A percentile compares a stretch with the other conserved stretches of the same genome.
These are phyloP conservation scores for Withania somnifera DNA, from an alignment of 305 asterid species.

Conservation along the genomic window DNA sequence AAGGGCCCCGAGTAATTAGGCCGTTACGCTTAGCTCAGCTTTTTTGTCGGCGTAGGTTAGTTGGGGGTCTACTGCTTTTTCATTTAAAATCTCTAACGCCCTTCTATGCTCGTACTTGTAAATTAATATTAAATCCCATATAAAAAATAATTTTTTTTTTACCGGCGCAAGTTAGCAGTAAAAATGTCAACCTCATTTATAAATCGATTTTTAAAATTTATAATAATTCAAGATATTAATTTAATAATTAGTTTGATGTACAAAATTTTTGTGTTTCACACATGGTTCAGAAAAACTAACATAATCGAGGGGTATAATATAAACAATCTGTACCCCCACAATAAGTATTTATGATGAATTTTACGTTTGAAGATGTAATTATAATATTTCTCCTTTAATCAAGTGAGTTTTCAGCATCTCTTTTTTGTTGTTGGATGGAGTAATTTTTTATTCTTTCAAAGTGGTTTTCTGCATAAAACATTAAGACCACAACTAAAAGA, in stretches of 20 bases:
- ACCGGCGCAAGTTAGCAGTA: neutral
- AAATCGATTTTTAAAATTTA: neutral
- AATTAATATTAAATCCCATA: neutral
- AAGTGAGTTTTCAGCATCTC: no score
- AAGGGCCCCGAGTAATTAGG: constrained; percentile 43
- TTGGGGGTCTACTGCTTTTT: neutral
- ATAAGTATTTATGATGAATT: no score
- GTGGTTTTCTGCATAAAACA: no score
- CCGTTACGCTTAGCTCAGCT: constrained; percentile 41
- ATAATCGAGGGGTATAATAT: no score
- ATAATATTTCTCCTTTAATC: no score
- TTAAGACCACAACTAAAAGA: no score
- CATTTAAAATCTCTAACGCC: constrained; percentile 10
- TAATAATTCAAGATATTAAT: neutral
- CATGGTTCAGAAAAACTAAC: neutral
- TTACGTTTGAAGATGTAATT: no score
- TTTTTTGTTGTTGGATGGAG: no score
- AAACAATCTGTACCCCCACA: no score
- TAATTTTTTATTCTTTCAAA: no score
- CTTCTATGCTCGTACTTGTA: neutral
- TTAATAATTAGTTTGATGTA: neutral
- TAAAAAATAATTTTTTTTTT: neutral
- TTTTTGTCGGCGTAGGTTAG: constrained; percentile 52
- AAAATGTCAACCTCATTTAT: neutral
- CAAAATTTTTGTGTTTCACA: no score